Percentiles rank a stretch among this genome's conserved stretches.
These are phyloP conservation scores for Carex sylvatica DNA, from an alignment of 202 grass and related monocot genomes.

Conservation along the genomic window DNA sequence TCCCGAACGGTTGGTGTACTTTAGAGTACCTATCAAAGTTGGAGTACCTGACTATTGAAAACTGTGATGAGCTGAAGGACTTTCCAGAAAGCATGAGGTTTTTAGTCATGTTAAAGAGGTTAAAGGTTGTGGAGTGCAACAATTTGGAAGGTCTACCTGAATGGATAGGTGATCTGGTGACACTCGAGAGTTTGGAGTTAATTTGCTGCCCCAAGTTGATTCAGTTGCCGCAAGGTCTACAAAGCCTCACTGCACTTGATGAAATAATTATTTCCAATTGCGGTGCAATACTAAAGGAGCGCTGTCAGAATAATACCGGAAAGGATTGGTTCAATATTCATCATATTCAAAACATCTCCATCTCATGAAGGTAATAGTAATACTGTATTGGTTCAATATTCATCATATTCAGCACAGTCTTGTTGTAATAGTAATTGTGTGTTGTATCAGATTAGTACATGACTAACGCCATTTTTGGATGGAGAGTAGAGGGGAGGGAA, in stretches of 20 bases:
- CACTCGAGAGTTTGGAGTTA: conserved; percentile 39
- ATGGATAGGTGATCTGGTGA: conserved; percentile 41
- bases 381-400: background rate
- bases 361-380: conserved; percentile 18
- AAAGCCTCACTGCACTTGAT: conserved; percentile 36
- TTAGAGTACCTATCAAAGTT: conserved; percentile 39
- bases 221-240: conserved; percentile 32
- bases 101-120: conserved; percentile 25
- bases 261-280: conserved; percentile 36
- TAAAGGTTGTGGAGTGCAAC: conserved; percentile 34
- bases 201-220: conserved; percentile 35
- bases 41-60: conserved; percentile 39
- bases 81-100: conserved; percentile 36
- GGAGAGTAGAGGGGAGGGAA: too few relatives aligned
- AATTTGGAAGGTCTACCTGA: conserved; percentile 43
- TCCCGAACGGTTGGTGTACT: conserved; percentile 31
- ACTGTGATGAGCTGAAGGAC: conserved; percentile 24
- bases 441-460: background rate
- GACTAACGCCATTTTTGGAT: too few relatives aligned
- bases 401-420: too few relatives aligned
- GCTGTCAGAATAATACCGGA: conserved; percentile 28
- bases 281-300: conserved; percentile 28
- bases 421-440: background rate
- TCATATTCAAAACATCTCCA: conserved; percentile 33
- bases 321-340: conserved; percentile 55